Evolutionary conservation across 2,329 filamentous ascomycete genomes (phyloP), one percentile per base, ranked within the genome.

Genomic region (Parafenestella ontariensis): DNA sequence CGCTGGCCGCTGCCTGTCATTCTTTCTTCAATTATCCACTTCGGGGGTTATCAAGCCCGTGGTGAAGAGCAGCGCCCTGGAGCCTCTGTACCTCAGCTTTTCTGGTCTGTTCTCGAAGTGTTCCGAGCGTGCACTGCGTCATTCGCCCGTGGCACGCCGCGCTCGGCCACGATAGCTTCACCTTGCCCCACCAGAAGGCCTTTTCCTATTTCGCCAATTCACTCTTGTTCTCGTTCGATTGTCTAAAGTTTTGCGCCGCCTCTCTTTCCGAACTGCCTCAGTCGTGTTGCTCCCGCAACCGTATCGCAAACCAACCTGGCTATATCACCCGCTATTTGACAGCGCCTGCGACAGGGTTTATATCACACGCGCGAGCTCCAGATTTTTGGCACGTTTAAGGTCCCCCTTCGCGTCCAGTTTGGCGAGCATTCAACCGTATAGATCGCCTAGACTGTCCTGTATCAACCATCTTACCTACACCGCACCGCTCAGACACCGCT

Each of bases 161-260:
- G 61, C 61, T 54, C 54, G 28, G 50, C 48, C 39, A 53, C 51
- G 48, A 62, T 48, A 52, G 40, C 55, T 54, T 57, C 57, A 51
- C 51, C 21, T 17, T 36, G 21, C 52, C 53, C 52, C 52, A 34
- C 52, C 42, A 44, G 21, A 20, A n/a, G 42, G 42, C 20, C 33
- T 26, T 37, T 50, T 36, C 21, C 28, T 43, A 34, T 21, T 40
- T 18, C 11, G 6, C 31, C 34, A 20, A 49, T 37, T 36, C 44
- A 55, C 49, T 39, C 46, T 29, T 13, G 15, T 20, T 20, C 51
- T 24, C 46, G 33, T 17, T 46, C 36, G 36, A 18, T 29, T 26
- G 42, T 18, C 36, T 10, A 29, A 6, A 17, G 3, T 13, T 43
- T 20, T 24, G n/a, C 41, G 42, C 41, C 33, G 36, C 40, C 20